Percentiles rank a stretch among this genome's conserved stretches.
Evolutionary conservation across 495 filamentous ascomycete genomes (phyloP).

Genomic region (Xylaria nigripes): DNA sequence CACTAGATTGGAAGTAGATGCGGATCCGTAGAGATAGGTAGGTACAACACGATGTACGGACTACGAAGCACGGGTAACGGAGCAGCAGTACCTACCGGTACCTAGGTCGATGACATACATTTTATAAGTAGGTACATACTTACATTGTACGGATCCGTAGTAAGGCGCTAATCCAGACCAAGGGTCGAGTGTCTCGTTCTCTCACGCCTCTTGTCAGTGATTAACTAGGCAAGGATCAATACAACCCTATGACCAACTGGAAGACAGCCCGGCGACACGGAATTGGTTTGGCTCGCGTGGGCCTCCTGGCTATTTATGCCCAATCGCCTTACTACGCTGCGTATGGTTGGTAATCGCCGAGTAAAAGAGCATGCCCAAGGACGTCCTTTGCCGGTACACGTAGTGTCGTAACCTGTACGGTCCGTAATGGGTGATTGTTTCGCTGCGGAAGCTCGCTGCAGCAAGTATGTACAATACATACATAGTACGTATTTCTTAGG

Average conservation of each 20-base stretch:
- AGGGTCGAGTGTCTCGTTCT: conserved; percentile 20
- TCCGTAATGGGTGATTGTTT: not conserved
- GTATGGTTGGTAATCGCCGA: conserved; percentile 27
- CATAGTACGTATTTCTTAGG: no score
- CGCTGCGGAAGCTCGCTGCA: not conserved
- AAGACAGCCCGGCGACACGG: conserved; percentile 28
- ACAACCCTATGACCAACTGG: conserved; percentile 29
- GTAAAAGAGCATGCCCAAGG: conserved; percentile 26
- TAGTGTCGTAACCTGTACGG: not conserved
- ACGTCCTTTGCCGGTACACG: not conserved
- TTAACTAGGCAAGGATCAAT: conserved; percentile 24
- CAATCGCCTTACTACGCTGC: conserved; percentile 20
- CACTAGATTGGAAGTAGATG: no score
- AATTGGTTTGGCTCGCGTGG: conserved; percentile 30
- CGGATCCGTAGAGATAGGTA: no score
- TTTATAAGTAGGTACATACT: not conserved
- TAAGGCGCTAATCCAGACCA: conserved; percentile 22
- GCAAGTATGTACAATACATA: no score
- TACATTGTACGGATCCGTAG: not conserved
- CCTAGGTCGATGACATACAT: not conserved
- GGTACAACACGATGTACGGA: not conserved
- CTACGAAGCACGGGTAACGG: not conserved
- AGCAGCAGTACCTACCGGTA: not conserved
- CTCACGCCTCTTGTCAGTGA: conserved; percentile 17
- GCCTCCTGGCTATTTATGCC: conserved; percentile 31